Evolutionary conservation across 2,329 filamentous ascomycete species (phyloP), one percentile per base, ranked within the genome.

Genomic region (Pestalotiopsis sp.): DNA sequence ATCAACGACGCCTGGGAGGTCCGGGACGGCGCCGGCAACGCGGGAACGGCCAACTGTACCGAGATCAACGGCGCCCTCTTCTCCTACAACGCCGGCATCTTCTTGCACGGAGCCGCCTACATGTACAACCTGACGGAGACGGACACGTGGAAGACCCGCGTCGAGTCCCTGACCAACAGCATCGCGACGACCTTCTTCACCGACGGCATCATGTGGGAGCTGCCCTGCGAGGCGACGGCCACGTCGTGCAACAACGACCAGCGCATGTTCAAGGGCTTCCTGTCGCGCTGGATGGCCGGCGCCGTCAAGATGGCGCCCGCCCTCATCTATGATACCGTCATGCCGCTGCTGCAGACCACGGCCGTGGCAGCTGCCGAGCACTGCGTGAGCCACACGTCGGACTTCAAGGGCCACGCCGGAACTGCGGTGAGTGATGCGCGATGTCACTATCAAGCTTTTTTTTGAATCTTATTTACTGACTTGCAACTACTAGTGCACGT

Each of bases 1-100:
- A 90, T 93, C 73, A 85, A 83, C 57, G 71, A 76, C 7, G 79
- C 86, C 11, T 90, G 82, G 76, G 81, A 84, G 65, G 82, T 93
- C 17, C 87, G 81, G 72, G 91, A 90, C 78, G 88, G 88, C 64
- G 83, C 84, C 3, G 81, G 83, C 52, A 66, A 68, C 49, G 67
- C 64, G 25, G 79, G 81, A 25, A 77, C 76, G 20, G 75, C 75
- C 66, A 72, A 76, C 61, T 74, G 76, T 27, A 75, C 75, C 66
- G 74, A 74, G 58, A 71, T 77, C 25, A 76, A 77, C 68, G 74
- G 72, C n/a, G 76, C 75, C 57, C 58, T 66, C 61, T 78, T 76
- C 69, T 72, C 75, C 1, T 78, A 78, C 69, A 78, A 78, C 67
- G 73, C 76, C 9, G 76, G 75, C n/a, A 68, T 74, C 11, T 78